phyloP scores from a whole-genome alignment of 129 eudicot species.

The Solidago caesia region DNA sequence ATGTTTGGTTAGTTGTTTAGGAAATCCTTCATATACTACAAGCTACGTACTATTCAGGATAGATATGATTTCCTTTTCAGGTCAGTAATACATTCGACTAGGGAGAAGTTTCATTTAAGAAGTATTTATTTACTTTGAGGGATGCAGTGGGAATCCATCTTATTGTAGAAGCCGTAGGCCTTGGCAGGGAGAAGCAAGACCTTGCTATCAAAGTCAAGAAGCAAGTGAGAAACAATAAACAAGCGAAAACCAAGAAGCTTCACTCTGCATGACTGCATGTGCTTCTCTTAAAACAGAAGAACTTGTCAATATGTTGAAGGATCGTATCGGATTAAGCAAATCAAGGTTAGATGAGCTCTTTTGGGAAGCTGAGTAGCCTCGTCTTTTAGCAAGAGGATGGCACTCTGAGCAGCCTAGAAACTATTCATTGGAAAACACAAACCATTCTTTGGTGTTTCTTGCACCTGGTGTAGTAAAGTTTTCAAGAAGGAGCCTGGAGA shows the following conservation, averaged over 20 bases:
- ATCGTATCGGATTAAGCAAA: conserved; percentile 48
- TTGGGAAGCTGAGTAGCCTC: conserved; percentile 74
- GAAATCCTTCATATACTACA: too few species aligned
- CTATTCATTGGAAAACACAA: not conserved
- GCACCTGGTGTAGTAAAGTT: conserved; percentile 59
- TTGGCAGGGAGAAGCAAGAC: conserved; percentile 46
- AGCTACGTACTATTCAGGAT: too few species aligned
- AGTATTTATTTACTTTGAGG: conserved; percentile 35
- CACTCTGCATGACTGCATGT: not conserved
- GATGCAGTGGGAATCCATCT: conserved; percentile 34
- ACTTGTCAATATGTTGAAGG: conserved; percentile 39
- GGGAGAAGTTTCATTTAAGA: conserved; percentile 41
- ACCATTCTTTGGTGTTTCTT: conserved; percentile 48
- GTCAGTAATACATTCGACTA: conserved; percentile 33
- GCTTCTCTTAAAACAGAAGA: conserved; percentile 36
- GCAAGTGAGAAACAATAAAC: not conserved
- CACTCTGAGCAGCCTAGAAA: conserved; percentile 49
- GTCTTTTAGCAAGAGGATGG: conserved; percentile 60
- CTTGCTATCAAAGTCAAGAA: conserved; percentile 16
- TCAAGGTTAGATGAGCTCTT: conserved; percentile 45
- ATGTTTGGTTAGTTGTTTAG: too few species aligned
- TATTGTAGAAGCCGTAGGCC: conserved; percentile 39
- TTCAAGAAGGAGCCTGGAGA: conserved; percentile 46
- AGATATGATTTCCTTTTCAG: conserved; percentile 24
- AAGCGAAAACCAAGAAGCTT: not conserved